A percentile compares a stretch with the other conserved stretches of the same genome.
Evolutionary conservation across 495 filamentous ascomycete species (phyloP).

Genomic region (Oidiodendron maius): DNA sequence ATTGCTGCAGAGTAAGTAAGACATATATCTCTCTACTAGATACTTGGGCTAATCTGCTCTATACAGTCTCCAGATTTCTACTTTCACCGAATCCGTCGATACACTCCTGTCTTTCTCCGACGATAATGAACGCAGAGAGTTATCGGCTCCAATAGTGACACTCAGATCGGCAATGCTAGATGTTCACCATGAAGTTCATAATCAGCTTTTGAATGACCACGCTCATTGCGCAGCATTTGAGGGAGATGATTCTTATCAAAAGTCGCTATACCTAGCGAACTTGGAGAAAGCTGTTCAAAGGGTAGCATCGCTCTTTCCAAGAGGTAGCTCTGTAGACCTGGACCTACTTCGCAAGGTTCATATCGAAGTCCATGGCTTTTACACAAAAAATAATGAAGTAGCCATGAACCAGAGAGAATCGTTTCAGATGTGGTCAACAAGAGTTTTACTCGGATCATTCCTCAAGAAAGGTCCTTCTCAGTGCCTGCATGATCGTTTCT

Average conservation of each 20-base stretch:
- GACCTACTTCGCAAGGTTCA: slow-evolving; percentile 45
- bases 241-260: slow-evolving; percentile 41
- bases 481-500: slow-evolving; percentile 21
- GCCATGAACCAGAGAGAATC: too few relatives aligned
- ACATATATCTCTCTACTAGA: too few relatives aligned
- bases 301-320: slow-evolving; percentile 34
- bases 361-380: slow-evolving; percentile 57
- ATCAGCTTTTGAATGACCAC: slow-evolving; percentile 52
- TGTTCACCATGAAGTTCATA: slow-evolving; percentile 49
- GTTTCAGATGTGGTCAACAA: slow-evolving; percentile 16
- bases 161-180: slow-evolving; percentile 54
- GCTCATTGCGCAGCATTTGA: slow-evolving; percentile 51
- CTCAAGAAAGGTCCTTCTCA: slow-evolving; percentile 23
- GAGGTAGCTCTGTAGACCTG: slow-evolving; percentile 35
- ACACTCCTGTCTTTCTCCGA: slow-evolving; percentile 44
- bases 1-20: slow-evolving; percentile 58
- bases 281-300: slow-evolving; percentile 37
- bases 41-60: too few relatives aligned
- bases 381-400: slow-evolving; percentile 38
- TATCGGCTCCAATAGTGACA: slow-evolving; percentile 54
- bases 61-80: slow-evolving; percentile 62
- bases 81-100: slow-evolving; percentile 59
- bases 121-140: slow-evolving; percentile 6
- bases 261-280: slow-evolving; percentile 43
- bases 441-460: slow-evolving; percentile 9